A percentile compares a stretch with the other conserved stretches of the same genome.
These are phyloP conservation scores for Rhizopogon rudus DNA, from an alignment of 768 basidiomycete species.

Conservation along the genomic window DNA sequence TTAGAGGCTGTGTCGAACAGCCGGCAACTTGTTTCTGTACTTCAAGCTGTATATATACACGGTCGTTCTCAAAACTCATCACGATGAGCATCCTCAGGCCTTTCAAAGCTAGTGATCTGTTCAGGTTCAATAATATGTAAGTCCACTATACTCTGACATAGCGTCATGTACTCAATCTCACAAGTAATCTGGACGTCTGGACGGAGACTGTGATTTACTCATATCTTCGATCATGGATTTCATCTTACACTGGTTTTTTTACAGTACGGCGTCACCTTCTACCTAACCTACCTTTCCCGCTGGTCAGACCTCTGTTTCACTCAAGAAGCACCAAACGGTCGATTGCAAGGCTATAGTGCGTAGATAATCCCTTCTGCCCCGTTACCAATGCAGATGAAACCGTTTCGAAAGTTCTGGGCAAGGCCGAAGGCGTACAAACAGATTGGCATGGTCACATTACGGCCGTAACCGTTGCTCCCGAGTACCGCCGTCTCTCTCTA, in stretches of 20 bases:
- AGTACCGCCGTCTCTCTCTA: slow-evolving; percentile 84
- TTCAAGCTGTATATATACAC: too few relatives aligned
- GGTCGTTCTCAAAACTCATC: neutral
- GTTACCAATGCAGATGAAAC: neutral
- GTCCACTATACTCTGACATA: slow-evolving; percentile 15
- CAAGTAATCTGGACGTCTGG: slow-evolving; percentile 91
- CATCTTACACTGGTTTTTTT: neutral
- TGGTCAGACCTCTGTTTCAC: slow-evolving; percentile 92
- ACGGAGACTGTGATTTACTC: slow-evolving; percentile 83
- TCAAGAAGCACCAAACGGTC: slow-evolving; percentile 74
- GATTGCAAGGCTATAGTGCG: slow-evolving; percentile 93
- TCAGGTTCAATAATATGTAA: slow-evolving; percentile 90
- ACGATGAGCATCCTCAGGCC: slow-evolving; percentile 85
- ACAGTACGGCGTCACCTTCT: slow-evolving; percentile 86
- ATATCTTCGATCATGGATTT: slow-evolving; percentile 1
- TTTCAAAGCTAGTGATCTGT: slow-evolving; percentile 85
- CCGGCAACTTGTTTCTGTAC: neutral
- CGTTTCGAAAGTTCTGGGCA: slow-evolving; percentile 71
- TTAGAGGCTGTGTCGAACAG: neutral
- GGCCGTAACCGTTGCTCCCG: slow-evolving; percentile 90
- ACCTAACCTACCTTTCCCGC: slow-evolving; percentile 79
- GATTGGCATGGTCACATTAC: slow-evolving; percentile 97
- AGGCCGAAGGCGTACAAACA: slow-evolving; percentile 70
- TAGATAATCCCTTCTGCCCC: slow-evolving; percentile 5
- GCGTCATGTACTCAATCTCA: neutral